Evolutionary conservation across 2,329 filamentous ascomycete species (phyloP), one percentile per base, ranked within the genome.

Genomic region (Monosporascus sp.): DNA sequence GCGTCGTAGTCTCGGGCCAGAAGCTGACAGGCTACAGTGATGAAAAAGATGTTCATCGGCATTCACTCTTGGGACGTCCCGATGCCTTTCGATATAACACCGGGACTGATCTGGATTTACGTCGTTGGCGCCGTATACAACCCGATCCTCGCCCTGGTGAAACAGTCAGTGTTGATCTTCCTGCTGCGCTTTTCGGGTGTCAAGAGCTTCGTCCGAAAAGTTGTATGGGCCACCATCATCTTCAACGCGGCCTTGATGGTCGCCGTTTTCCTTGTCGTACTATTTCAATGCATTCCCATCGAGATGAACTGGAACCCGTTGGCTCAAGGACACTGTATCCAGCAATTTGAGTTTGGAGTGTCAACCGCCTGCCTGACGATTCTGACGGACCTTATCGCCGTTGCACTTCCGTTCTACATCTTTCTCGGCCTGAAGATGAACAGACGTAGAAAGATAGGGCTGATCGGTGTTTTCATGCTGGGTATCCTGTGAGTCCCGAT

Each of bases 111-210:
- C 51, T 72, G 65, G 65, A 69, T 67, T 51, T 74, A 68, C 38
- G 54, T 70, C 22, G 69, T 69, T 35, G 69, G 74, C 22, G 58
- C 73, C 9, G 62, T 73, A 3, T 77, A 77, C 61, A 76, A 75
- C 46, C 74, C 74, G 0, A 72, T 77, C 49, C 61, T 77, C 2
- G 71, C 73, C 2, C 62, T 77, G 5, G 69, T 76, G 49, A 77
- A 77, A 58, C 67, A 70, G 5, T 76, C 74, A 0, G 66, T 76
- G 5, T 67, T 77, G 7, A 57, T 76, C 22, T 75, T 76, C 55
- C 65, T 76, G 15, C 65, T 74, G 9, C 72, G 72, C 3, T 67
- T 76, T 2, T 65, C 68, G 41, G 60, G 69, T 48, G 58, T 70
- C 49, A 73, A 72, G 51, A 54, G 47, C 41, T 64, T 53, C 15